Evolutionary conservation across 495 filamentous ascomycete genomes (phyloP), one percentile per base, ranked within the genome.

Genomic region (Xylaria bambusicola): DNA sequence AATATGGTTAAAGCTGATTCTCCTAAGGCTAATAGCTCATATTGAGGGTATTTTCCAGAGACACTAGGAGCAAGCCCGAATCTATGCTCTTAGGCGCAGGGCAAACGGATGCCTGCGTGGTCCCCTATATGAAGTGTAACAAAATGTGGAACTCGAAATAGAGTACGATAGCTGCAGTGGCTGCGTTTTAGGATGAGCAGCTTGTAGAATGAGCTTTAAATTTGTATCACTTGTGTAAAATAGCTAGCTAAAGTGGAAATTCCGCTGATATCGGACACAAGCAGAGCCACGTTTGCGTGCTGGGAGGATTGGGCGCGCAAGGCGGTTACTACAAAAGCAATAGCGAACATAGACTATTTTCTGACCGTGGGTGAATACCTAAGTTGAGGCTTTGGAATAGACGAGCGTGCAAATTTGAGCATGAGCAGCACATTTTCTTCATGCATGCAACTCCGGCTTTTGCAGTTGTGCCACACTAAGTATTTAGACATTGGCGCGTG

Each of bases 381-480:
- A 52, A 38, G 36, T 52, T 52, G 56, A 38, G 35, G 38, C 33
- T 44, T 45, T 21, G 21, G 42, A 41, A 38, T 38, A 45, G 27
- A 21, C 15, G 50, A 23, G 23, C 40, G 41, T 52, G 24, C 21
- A 31, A 59, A 17, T 27, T 27, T 26, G 1, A 53, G 38, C 21
- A 55, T 24, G 33, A 26, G 27, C 49, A 50, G 58, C 35, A 55
- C 35, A 45, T 24, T 61, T 46, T 44, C 50, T 50, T 40, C 6
- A 36, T 61, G 58, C 58, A 61, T 61, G 44, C 29, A 56, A 61
- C 50, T 31, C 29, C 56, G 50, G 42, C n/a, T 48, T 23, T 48
- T 48, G 58, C 44, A 12, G 52, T 50, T 56, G 58, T 61, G 44
- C 51, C 36, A 60, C 49, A 20, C 48, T 38, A 47, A 38, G 24